These are phyloP conservation scores for Penicillium fuscoglaucum DNA, from an alignment of 2,329 filamentous ascomycete genomes.

Conservation along the genomic window DNA sequence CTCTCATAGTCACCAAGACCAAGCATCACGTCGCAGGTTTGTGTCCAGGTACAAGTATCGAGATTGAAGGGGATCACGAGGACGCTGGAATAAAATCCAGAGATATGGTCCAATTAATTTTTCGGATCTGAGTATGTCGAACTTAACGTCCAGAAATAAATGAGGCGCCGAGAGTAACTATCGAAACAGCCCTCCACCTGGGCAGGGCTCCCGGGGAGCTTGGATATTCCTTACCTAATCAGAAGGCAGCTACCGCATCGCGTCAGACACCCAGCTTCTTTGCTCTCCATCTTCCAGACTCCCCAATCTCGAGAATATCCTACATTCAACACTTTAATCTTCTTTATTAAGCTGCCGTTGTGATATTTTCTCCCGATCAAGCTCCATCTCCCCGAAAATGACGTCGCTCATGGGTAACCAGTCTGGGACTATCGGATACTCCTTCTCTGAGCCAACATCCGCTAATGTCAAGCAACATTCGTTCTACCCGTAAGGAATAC, in stretches of 20 bases:
- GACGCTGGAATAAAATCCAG: background rate
- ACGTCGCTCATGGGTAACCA: slow-evolving; percentile 54
- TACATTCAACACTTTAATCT: slow-evolving; percentile 3
- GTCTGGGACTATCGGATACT: slow-evolving; percentile 58
- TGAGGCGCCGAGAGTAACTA: background rate
- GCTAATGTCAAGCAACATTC: slow-evolving; percentile 63
- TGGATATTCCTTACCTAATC: slow-evolving; percentile 35
- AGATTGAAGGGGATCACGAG: background rate
- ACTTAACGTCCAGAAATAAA: background rate
- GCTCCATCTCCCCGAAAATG: slow-evolving; percentile 44
- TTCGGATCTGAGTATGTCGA: background rate
- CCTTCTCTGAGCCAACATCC: slow-evolving; percentile 56
- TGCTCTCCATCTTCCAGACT: slow-evolving; percentile 16
- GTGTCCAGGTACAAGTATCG: background rate
- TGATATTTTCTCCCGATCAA: background rate
- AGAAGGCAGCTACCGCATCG: slow-evolving; percentile 41
- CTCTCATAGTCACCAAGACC: slow-evolving; percentile 47
- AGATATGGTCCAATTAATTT: background rate
- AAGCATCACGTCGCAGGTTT: slow-evolving; percentile 34
- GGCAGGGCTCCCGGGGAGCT: slow-evolving; percentile 11
- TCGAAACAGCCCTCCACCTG: background rate
- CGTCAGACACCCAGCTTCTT: slow-evolving; percentile 33
- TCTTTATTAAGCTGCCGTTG: background rate
- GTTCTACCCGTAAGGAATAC: slow-evolving; percentile 78
- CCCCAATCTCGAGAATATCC: slow-evolving; percentile 7